Base-by-base conservation (phyloP, 1,139 yeast genomes). In the Candida tetrigidarum region DNA sequence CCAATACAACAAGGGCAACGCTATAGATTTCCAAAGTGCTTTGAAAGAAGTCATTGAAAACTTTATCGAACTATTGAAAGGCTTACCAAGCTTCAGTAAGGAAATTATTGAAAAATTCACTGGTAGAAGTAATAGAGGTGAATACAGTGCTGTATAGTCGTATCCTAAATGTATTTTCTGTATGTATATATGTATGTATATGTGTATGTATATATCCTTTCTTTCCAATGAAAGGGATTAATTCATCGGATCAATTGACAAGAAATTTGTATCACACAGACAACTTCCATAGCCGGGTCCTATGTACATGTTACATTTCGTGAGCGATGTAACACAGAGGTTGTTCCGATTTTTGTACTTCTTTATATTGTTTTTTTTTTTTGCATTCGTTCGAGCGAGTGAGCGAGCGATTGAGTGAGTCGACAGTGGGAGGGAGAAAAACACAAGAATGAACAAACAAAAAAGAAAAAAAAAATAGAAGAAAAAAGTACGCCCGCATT, bases 31-130 rank as follows among this genome's bases (percentile, higher is more conserved):
- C 59, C 76, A 67, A 57, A 66, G 74, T 22, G 81, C 87, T 2
- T 67, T 83, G 44, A 72, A 80, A 51, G 98, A 92, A 58, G 83
- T 91, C 45, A 75, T 87, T 37, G 96, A 87, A 54, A 80, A 86
- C 40, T 71, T 83, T 41, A 66, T 78, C 36, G 87, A 82, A 47
- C 70, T 84, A 35, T 61, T 80, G 33, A 70, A 74, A 23, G 84
- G 91, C 4, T 67, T 89, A 43, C 96, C 97, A 3, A 83, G 82
- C 32, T 86, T 92, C 53, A 59, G 81, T 28, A 76, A 74, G 50
- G 97, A 91, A 63, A 76, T 91, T 4, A 69, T 83, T 36, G 81
- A 80, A 47, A 88, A 84, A 54, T 73, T 92, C 50, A 78, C 90
- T 20, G 89, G 95, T n/a, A 70, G 74, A 50, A 64, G 74, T 39